Conservation (phyloP, 2,329 filamentous ascomycete genomes). For the Aureobasidium sp. region DNA sequence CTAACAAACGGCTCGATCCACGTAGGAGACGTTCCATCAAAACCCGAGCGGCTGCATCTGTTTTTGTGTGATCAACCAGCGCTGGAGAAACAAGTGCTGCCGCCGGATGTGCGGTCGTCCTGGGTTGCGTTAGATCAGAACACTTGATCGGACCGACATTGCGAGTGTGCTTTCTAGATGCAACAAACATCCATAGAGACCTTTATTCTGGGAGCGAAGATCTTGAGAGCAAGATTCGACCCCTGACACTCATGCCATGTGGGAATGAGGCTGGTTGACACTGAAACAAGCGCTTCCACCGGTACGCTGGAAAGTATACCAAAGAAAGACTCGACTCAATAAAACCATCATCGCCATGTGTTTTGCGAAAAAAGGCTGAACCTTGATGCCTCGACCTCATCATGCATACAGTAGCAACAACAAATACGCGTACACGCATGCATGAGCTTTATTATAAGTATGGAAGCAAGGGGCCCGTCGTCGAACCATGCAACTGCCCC, state of each 20-base stretch:
- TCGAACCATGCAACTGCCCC: not conserved
- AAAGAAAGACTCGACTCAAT: not conserved
- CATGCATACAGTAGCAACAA: not conserved
- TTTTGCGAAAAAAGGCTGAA: not conserved
- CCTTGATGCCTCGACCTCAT: not conserved
- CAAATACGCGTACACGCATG: not conserved
- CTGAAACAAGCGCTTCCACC: not conserved
- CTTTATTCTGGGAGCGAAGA: not conserved
- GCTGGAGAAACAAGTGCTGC: not conserved
- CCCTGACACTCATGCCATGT: not conserved
- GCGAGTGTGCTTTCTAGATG: not conserved
- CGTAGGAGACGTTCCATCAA: not conserved
- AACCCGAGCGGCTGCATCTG: not conserved
- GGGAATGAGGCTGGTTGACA: not conserved
- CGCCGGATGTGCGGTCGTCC: not conserved
- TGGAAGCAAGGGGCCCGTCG: not conserved
- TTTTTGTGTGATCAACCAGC: not conserved
- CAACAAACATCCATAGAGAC: not conserved
- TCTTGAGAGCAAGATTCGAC: not conserved
- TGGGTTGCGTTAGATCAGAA: not conserved
- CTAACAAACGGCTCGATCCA: not conserved
- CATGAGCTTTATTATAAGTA: not conserved
- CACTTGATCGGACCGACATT: not conserved
- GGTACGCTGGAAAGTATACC: not conserved
- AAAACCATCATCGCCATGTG: not conserved